Conservation (phyloP, 1,284 basidiomycete genomes). For the Erythrobasidium hasegawianum region DNA sequence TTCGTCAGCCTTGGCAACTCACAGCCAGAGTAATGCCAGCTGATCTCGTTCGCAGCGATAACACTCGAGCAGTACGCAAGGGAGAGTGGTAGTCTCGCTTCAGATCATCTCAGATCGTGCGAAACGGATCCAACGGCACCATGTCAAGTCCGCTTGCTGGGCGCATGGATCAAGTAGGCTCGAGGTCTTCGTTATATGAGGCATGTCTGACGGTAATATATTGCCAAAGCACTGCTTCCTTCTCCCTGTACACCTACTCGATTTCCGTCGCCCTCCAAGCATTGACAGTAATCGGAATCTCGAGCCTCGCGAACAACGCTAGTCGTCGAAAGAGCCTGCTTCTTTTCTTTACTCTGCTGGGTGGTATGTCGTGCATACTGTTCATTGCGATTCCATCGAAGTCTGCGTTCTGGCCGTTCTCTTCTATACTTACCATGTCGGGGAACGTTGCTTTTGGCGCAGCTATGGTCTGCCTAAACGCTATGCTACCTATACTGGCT, state of each 20-base stretch:
- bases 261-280: conserved; percentile 80
- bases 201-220: no score
- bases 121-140: conserved; percentile 23
- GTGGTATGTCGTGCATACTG: conserved; percentile 61
- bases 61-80: conserved; percentile 38
- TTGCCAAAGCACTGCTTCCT: conserved; percentile 39
- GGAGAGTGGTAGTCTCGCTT: conserved; percentile 34
- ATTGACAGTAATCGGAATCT: conserved; percentile 82
- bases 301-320: conserved; percentile 81
- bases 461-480: conserved; percentile 79
- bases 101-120: conserved; percentile 20
- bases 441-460: conserved; percentile 80
- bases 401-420: conserved; percentile 63
- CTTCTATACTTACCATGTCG: conserved; percentile 61
- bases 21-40: no score
- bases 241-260: conserved; percentile 56
- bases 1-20: conserved; percentile 37
- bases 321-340: conserved; percentile 72
- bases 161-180: conserved; percentile 34
- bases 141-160: conserved; percentile 36
- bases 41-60: conserved; percentile 8
- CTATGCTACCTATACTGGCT: conserved; percentile 75
- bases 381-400: conserved; percentile 70
- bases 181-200: no score
- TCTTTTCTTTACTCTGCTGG: conserved; percentile 66